Base-by-base conservation (phyloP, 768 basidiomycete genomes). In the Mycena metata region DNA sequence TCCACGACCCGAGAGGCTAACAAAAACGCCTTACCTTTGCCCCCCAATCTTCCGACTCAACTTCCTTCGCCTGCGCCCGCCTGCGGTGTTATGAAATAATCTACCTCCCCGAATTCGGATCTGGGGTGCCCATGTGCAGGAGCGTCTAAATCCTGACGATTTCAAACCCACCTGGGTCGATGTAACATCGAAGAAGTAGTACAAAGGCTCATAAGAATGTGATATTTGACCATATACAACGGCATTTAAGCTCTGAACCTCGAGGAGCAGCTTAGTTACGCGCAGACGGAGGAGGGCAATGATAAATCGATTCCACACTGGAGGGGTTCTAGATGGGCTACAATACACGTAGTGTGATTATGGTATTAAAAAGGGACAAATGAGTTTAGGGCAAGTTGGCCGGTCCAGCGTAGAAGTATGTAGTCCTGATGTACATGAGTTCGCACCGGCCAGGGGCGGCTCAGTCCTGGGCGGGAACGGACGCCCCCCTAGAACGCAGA, bases 121-220 rank as follows among this genome's bases (percentile, higher is more conserved):
- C 61, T 73, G 54, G 66, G 21, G 57, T 63, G 46, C 33, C 6
- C 42, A 33, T 54, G 41, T 56, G 61, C 26, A 75, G 60, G 72
- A 76, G 63, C 76, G 74, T 55, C 64, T 77, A n/a, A 67, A 77
- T 60, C 78, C 80, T 47, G 84, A 85, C 64, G 75, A 73, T 17
- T 73, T 75, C 65, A 84, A 83, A 72, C 84, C 84, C 35, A 79
- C 82, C 26, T 85, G 84, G 84, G 82, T 82, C n/a, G 74, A 81
- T 51, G 24, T 63, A 39, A 21, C 39, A 35, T 47, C 75, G 24
- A 50, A 61, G 58, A 73, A 76, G 65, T 77, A 74, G 62, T 76
- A 71, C 41, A 17, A 41, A 17, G 15, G 47, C 47, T 23, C 23
- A n/a, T 54, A 55, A 12, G 26, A 23, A 43, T 43, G 43, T 56